Evolutionary conservation across 2,329 filamentous ascomycete genomes (phyloP).

Genomic region (Helminthosporium solani): DNA sequence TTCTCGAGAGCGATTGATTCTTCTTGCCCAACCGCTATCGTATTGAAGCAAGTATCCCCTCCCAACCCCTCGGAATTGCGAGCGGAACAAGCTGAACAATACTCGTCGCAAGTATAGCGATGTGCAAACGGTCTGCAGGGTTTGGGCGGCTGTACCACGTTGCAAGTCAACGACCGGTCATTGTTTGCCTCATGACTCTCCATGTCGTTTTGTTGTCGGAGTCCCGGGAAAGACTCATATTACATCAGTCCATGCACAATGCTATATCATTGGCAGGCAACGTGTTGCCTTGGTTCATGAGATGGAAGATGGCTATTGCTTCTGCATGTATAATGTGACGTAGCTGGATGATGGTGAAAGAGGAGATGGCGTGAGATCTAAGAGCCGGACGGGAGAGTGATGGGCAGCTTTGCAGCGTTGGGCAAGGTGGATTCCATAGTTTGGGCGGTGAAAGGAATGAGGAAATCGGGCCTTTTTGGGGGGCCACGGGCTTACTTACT

Average conservation of each 20-base stretch:
- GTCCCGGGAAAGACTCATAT: background rate
- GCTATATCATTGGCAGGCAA: background rate
- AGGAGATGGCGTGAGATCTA: background rate
- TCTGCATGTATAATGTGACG: no score
- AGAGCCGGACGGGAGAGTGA: background rate
- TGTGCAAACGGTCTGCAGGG: no score
- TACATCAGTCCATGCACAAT: background rate
- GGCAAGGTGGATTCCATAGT: background rate
- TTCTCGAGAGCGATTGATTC: background rate
- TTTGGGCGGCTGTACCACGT: no score
- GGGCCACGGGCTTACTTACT: background rate
- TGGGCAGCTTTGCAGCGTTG: conserved; percentile 1
- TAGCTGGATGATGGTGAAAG: background rate
- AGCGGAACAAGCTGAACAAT: no score
- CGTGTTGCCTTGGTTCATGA: no score
- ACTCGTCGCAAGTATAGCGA: no score
- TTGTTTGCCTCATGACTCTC: no score
- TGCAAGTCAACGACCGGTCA: no score
- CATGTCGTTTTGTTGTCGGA: background rate
- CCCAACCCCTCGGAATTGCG: background rate
- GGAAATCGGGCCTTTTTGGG: background rate
- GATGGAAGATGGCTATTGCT: no score
- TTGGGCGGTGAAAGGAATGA: background rate
- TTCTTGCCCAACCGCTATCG: no score
- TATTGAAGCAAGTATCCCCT: no score